Percentiles rank a stretch among this genome's conserved stretches.
phyloP scores from a whole-genome alignment of 2,329 filamentous ascomycete genomes.

The Paraphaeosphaeria sporulosa region DNA sequence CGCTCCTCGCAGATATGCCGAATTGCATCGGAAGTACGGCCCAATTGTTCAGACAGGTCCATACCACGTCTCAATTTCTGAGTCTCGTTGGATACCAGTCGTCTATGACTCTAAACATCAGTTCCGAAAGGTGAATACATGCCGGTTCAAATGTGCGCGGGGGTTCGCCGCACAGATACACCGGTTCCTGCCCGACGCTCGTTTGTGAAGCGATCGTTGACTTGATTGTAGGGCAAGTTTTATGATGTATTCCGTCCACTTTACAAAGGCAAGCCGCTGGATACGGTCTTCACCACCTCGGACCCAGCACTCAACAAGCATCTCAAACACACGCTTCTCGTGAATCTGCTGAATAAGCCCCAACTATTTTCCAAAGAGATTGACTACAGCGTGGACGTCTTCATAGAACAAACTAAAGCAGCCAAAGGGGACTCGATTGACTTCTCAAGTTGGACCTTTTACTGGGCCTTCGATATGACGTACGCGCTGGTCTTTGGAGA shows the following conservation, averaged over 20 bases:
- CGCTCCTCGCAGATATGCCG: background rate
- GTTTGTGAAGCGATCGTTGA: background rate
- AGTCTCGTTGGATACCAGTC: background rate
- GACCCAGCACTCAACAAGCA: background rate
- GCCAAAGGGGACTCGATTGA: background rate
- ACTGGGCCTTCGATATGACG: constrained; percentile 2
- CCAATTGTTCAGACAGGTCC: background rate
- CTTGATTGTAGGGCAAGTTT: background rate
- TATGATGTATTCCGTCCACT: background rate
- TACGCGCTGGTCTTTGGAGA: background rate
- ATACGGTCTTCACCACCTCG: background rate
- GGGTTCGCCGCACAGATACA: too few relatives aligned
- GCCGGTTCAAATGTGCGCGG: background rate
- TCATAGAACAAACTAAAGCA: background rate
- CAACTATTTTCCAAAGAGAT: background rate
- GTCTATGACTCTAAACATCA: background rate
- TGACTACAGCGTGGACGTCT: background rate
- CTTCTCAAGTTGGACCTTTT: background rate
- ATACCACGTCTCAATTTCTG: background rate
- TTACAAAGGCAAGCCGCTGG: background rate
- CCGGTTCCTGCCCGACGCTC: background rate
- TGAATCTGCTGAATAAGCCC: background rate
- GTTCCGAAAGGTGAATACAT: background rate
- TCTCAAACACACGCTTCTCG: background rate
- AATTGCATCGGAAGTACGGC: background rate